phyloP scores from a whole-genome alignment of 2,329 filamentous ascomycete species.

The Calonectria hongkongensis region DNA sequence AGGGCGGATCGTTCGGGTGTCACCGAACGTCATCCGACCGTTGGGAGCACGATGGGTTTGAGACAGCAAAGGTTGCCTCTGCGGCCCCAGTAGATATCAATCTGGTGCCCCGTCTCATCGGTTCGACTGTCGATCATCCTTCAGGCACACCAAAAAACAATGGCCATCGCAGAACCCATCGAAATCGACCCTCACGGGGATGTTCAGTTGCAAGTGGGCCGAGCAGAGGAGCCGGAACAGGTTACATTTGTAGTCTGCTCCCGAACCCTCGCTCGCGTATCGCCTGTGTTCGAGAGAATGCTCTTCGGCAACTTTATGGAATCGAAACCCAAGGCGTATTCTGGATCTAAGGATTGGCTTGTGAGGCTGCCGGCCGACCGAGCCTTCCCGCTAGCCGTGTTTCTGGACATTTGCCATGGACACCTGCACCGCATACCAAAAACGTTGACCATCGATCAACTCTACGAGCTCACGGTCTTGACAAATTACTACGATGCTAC shows the following conservation, averaged over 20 bases:
- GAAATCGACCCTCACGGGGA: slow-evolving; percentile 42
- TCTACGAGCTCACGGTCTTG: slow-evolving; percentile 55
- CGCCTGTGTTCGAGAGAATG: slow-evolving; percentile 56
- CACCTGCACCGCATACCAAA: slow-evolving; percentile 53
- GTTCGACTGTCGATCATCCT: slow-evolving; percentile 4
- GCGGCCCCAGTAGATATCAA: slow-evolving; percentile 22
- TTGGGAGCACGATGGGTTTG: slow-evolving; percentile 20
- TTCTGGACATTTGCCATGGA: slow-evolving; percentile 58
- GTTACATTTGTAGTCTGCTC: slow-evolving; percentile 53
- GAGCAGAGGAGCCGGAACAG: neutral
- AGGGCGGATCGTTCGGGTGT: neutral
- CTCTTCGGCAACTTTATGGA: slow-evolving; percentile 55
- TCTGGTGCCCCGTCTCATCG: slow-evolving; percentile 25
- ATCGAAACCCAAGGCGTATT: slow-evolving; percentile 32
- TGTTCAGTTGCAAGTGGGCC: slow-evolving; percentile 39
- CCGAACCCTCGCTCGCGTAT: slow-evolving; percentile 53
- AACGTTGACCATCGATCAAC: slow-evolving; percentile 45
- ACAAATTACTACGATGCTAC: slow-evolving; percentile 58
- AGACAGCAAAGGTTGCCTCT: neutral
- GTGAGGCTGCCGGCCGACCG: slow-evolving; percentile 58
- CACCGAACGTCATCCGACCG: slow-evolving; percentile 26
- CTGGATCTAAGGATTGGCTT: slow-evolving; percentile 47
- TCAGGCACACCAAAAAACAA: slow-evolving; percentile 18
- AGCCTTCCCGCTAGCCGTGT: slow-evolving; percentile 51
- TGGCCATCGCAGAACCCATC: slow-evolving; percentile 28